These are phyloP conservation scores for Lecanosticta acicola DNA, from an alignment of 2,329 filamentous ascomycete genomes.

Conservation along the genomic window DNA sequence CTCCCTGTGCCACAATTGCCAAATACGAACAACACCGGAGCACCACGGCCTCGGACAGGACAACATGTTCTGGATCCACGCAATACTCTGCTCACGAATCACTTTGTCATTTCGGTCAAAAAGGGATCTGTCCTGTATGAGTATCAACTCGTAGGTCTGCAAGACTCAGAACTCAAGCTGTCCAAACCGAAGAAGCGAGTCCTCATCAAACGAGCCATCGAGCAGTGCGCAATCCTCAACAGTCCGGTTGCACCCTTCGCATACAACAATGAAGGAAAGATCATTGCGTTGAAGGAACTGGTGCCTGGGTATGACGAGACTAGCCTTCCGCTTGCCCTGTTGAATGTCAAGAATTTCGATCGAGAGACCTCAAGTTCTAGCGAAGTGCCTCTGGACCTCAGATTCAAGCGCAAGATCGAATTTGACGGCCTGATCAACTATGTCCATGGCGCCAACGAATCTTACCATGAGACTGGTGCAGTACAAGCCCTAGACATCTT, in stretches of 20 bases:
- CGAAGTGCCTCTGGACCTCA: background rate
- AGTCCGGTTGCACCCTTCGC: conserved; percentile 6
- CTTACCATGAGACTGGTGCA: conserved; percentile 6
- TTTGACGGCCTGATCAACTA: conserved; percentile 3
- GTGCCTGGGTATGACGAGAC: no score
- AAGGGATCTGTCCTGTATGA: conserved; percentile 11
- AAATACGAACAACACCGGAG: no score
- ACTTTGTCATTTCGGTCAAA: conserved; percentile 10
- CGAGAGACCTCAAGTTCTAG: no score
- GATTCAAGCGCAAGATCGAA: background rate
- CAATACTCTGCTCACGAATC: conserved; percentile 13
- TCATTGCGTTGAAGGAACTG: conserved; percentile 13
- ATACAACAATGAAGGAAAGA: conserved; percentile 13
- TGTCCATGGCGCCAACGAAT: conserved; percentile 6
- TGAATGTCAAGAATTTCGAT: no score
- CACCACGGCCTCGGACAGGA: no score
- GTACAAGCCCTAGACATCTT: conserved; percentile 19
- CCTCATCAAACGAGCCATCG: conserved; percentile 7
- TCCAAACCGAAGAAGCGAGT: conserved; percentile 8
- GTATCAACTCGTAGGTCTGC: conserved; percentile 12
- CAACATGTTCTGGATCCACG: no score
- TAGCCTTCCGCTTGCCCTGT: no score
- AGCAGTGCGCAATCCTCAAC: conserved; percentile 6
- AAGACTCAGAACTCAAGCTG: background rate
- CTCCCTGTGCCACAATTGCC: no score